Percentiles rank a stretch among this genome's conserved stretches.
Evolutionary conservation across 495 filamentous ascomycete genomes (phyloP).

Genomic region (Daldinia caldariorum): DNA sequence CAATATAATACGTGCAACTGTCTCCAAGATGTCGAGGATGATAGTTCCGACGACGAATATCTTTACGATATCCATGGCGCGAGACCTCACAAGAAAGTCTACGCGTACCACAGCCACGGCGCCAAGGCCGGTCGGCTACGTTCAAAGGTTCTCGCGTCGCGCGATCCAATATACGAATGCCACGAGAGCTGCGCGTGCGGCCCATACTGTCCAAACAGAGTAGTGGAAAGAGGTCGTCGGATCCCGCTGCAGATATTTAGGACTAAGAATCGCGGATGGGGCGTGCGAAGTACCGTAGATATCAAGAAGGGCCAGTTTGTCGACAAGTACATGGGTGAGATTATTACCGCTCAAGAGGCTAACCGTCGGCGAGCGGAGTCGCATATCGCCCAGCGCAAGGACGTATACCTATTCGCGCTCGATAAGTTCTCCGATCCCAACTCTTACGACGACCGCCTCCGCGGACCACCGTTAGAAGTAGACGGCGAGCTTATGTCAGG

Average conservation of each 20-base stretch:
- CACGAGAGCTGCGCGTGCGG: slow-evolving; percentile 75
- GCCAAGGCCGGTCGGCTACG: slow-evolving; percentile 55
- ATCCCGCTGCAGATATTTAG: slow-evolving; percentile 85
- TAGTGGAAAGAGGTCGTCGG: slow-evolving; percentile 80
- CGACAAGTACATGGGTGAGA: slow-evolving; percentile 87
- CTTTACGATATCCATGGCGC: slow-evolving; percentile 16
- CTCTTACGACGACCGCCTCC: slow-evolving; percentile 55
- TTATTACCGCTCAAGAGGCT: slow-evolving; percentile 78
- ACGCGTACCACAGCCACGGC: slow-evolving; percentile 58
- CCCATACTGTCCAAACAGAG: slow-evolving; percentile 75
- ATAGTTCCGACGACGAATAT: slow-evolving; percentile 39
- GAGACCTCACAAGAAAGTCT: slow-evolving; percentile 44
- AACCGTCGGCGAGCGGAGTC: slow-evolving; percentile 67
- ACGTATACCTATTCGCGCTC: slow-evolving; percentile 82
- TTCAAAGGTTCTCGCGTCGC: slow-evolving; percentile 58
- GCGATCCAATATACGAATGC: slow-evolving; percentile 85
- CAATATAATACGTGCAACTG: slow-evolving; percentile 61
- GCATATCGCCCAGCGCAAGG: slow-evolving; percentile 58
- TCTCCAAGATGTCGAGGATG: slow-evolving; percentile 59
- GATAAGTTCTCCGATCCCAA: slow-evolving; percentile 75
- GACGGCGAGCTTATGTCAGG: slow-evolving; percentile 66
- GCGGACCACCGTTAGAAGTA: slow-evolving; percentile 58
- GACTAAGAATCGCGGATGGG: slow-evolving; percentile 82
- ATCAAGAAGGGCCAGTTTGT: slow-evolving; percentile 85
- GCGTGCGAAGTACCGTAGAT: slow-evolving; percentile 72